Base-by-base conservation (phyloP, 1,284 basidiomycete genomes). In the Meira nashicola region DNA sequence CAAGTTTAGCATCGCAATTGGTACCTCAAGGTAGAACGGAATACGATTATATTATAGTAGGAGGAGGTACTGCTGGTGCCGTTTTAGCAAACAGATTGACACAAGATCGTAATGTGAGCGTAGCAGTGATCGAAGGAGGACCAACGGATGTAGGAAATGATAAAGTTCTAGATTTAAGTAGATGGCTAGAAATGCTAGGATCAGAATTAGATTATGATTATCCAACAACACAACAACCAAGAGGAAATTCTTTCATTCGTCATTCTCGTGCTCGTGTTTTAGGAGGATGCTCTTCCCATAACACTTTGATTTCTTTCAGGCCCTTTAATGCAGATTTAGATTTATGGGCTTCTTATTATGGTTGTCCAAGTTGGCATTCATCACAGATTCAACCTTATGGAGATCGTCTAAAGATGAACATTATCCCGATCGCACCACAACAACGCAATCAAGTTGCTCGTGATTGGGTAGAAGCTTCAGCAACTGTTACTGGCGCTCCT, bases 261-360 rank as follows among this genome's bases (percentile, higher is more conserved):
- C 78, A 79, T 61, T 74, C 71, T 14, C 68, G 78, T 25, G 78
- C 78, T 0, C 60, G 64, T 7, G 78, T 79, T 9, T 67, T 79
- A 11, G 78, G 78, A 28, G 78, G 78, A 39, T 79, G 78, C 64
- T 73, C 70, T 15, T 76, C 73, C 49, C 78, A 79, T 71, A 79
- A 79, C 65, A 79, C 78, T 23, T 65, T 79, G 38, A 79, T 79
- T 62, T 77, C 74, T 46, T 79, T 79, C 67, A 65, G 76, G 23
- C 78, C 78, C 10, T 78, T 79, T 59, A 75, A 76, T 49, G 74
- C 64, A 58, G 78, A 79, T 49, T 62, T 79, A 39, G 77, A 79
- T 58, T 67, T 69, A 40, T 79, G 78, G 78, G 67, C 72, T 10
- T 63, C 71, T 58, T 66, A 73, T 55, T 62, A 70, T 53, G 76